Percentiles rank a stretch among this genome's conserved stretches.
Evolutionary conservation across 192 early-diverging fungal species (phyloP).

Genomic region (Backusella morwellensis): DNA sequence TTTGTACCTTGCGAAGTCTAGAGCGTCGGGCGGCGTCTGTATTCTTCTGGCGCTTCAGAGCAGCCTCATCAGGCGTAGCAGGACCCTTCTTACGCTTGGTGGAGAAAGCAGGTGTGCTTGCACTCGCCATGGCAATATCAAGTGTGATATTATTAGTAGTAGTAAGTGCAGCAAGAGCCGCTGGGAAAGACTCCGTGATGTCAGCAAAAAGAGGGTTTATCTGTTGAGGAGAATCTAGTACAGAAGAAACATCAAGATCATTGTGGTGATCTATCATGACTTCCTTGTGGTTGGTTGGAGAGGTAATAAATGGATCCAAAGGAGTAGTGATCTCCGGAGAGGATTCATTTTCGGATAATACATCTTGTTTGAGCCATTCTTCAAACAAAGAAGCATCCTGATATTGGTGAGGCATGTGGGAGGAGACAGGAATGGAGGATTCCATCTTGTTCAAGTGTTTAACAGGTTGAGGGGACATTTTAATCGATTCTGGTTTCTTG

Average conservation of each 20-base stretch:
- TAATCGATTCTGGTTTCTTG: neutral
- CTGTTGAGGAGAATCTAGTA: conserved; percentile 21
- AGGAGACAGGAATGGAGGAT: neutral
- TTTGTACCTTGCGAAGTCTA: conserved; percentile 79
- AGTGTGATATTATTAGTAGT: neutral
- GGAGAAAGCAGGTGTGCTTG: conserved; percentile 12
- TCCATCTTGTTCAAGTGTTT: neutral
- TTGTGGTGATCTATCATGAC: neutral
- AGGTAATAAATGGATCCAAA: conserved; percentile 28
- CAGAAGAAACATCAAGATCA: conserved; percentile 26
- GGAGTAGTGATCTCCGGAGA: conserved; percentile 34
- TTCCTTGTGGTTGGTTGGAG: conserved; percentile 21
- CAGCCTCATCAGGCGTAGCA: conserved; percentile 43
- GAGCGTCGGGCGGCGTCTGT: conserved; percentile 95
- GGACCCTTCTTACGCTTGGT: conserved; percentile 16
- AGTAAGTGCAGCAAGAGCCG: conserved; percentile 9
- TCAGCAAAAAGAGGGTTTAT: conserved; percentile 10
- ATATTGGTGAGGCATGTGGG: neutral
- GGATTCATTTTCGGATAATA: conserved; percentile 30
- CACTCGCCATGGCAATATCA: neutral
- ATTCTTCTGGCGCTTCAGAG: conserved; percentile 69
- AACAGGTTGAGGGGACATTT: neutral
- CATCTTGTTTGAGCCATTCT: conserved; percentile 48
- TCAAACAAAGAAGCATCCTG: conserved; percentile 32
- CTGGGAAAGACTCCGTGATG: conserved; percentile 2